Percentiles rank a stretch among this genome's conserved stretches.
phyloP scores from a whole-genome alignment of 2,329 filamentous ascomycete species.

The Colletotrichum paranaense region DNA sequence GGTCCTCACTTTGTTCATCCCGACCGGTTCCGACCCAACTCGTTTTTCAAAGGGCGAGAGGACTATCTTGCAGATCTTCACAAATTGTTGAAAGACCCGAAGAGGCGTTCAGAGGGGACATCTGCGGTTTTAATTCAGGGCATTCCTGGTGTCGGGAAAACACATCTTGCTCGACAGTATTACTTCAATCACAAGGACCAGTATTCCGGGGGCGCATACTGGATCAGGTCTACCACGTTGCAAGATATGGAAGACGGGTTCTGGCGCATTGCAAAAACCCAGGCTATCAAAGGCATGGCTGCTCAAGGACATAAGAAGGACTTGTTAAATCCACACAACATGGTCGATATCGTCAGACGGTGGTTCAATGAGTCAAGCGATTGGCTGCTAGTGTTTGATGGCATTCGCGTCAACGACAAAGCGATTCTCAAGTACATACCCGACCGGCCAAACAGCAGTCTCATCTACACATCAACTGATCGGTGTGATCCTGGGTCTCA shows the following conservation, averaged over 20 bases:
- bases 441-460: conserved; percentile 68
- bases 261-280: conserved; percentile 73
- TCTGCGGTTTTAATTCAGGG: conserved; percentile 73
- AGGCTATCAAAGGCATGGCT: conserved; percentile 57
- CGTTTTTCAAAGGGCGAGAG: conserved; percentile 70
- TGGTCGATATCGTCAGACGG: conserved; percentile 66
- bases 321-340: conserved; percentile 53
- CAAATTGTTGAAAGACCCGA: conserved; percentile 66
- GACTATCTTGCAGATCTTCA: conserved; percentile 69
- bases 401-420: conserved; percentile 70
- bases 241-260: conserved; percentile 71
- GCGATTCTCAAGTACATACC: conserved; percentile 72
- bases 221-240: conserved; percentile 72
- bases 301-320: conserved; percentile 49
- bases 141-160: conserved; percentile 75
- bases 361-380: conserved; percentile 72
- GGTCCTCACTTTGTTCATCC: conserved; percentile 57
- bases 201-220: conserved; percentile 76
- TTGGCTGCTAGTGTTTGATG: conserved; percentile 77
- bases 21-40: conserved; percentile 70
- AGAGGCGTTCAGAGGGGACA: conserved; percentile 66
- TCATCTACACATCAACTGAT: conserved; percentile 77
- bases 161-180: conserved; percentile 75
- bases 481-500: conserved; percentile 64
- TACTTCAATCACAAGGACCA: conserved; percentile 68